Base-by-base conservation (phyloP, 768 basidiomycete genomes). In the Amanita thiersii region DNA sequence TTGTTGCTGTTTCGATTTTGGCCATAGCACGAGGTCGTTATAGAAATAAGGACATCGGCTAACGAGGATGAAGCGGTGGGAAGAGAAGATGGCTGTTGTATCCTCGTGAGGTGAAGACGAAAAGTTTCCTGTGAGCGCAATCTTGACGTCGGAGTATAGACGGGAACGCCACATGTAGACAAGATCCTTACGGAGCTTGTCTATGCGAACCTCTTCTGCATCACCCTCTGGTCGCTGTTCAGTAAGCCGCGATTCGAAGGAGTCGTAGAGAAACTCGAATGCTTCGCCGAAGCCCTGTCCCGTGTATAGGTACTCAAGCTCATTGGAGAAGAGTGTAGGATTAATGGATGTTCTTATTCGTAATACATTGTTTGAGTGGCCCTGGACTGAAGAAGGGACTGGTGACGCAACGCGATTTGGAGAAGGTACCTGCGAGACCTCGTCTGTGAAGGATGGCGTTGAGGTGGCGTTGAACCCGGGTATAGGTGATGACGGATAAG, bases 131-230 rank as follows among this genome's bases (percentile, higher is more conserved):
- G 78, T 75, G 46, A 93, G 74, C 0, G 82, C 73, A 41, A 98
- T 81, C 39, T 84, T 78, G 17, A 94, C 77, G 59, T 98, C 94
- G 2, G 90, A 88, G 57, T 92, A 98, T 12, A 98, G 77, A 37
- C 91, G 79, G 9, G 86, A 87, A 23, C 94, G 68, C 94, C 93
- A 97, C 90, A 92, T 94, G 67, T 84, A 96, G 17, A 93, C 86
- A 20, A 96, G 71, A 55, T 97, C 94, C 60, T 90, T 89, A 46
- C 89, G 78, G 7, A 96, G 75, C 62, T 91, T 88, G 59, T 90
- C 88, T 29, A 87, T 64, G 10, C 88, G 66, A 33, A 73, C 64
- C 31, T 75, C 69, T 43, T 67, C 65, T 0, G 63, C 57, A 39
- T 69, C 65, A 23, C 52, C 52, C 37, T 53, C 36, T 4, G 39